Evolutionary conservation across 176 grass and related monocot genomes (phyloP).

Genomic region (Ensete glaucum): DNA sequence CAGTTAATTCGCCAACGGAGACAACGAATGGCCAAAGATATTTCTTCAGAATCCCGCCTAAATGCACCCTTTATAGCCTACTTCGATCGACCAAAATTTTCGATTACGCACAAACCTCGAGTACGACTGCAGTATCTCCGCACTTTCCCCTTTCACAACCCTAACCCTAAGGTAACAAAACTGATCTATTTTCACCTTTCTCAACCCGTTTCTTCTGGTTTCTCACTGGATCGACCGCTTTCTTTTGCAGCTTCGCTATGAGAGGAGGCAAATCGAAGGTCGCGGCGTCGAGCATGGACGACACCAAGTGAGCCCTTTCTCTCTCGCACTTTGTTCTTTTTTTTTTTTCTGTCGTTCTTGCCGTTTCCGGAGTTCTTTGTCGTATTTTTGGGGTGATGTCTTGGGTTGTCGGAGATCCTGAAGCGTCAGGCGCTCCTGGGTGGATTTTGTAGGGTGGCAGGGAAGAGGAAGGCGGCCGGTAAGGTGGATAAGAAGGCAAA

Average conservation of each 20-base stretch:
- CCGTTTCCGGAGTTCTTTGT: neutral
- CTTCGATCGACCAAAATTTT: too few species aligned
- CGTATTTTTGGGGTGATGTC: neutral
- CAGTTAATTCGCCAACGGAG: too few species aligned
- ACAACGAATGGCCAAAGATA: too few species aligned
- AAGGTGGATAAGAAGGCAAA: conserved; percentile 4
- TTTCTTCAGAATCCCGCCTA: too few species aligned
- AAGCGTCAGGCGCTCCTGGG: neutral
- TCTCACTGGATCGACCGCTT: neutral
- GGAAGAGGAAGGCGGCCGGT: conserved; percentile 2
- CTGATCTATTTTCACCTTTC: too few species aligned
- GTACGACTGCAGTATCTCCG: too few species aligned
- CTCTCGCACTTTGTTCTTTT: neutral
- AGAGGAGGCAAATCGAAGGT: conserved; percentile 23
- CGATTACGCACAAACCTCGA: too few species aligned
- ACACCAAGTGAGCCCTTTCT: neutral
- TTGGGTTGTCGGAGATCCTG: neutral
- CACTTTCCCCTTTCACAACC: conserved; percentile 5
- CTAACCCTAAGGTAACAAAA: conserved; percentile 9
- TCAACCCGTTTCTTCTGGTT: too few species aligned
- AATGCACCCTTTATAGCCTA: too few species aligned
- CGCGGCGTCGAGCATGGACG: conserved; percentile 5
- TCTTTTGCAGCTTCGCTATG: conserved; percentile 17
- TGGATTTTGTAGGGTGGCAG: neutral
- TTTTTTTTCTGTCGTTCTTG: neutral